Evolutionary conservation across 2,329 filamentous ascomycete genomes (phyloP), one percentile per base, ranked within the genome.

Genomic region (Fusarium sp.): DNA sequence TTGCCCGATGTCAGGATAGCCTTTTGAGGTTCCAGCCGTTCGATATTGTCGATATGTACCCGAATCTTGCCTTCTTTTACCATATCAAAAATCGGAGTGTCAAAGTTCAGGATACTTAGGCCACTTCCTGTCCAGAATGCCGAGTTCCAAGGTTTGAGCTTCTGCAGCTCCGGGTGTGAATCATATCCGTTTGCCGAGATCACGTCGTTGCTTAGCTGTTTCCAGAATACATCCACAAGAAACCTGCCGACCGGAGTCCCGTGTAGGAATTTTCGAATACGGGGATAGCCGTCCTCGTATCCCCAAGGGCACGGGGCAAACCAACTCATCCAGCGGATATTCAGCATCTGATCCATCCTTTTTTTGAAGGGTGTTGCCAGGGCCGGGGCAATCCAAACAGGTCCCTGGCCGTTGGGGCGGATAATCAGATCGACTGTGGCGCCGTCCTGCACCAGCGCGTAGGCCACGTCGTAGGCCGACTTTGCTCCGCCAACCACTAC

Each of bases 261-360:
- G 52, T 90, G 87, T 3, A 90, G 73, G 50, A 88, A 84, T 5
- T 76, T 74, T 3, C 86, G 79, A 0, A 86, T 74, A n/a, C 76
- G 78, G 7, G 84, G 81, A 50, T 80, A 87, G 1, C 87, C 88
- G 65, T 88, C 87, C 10, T 83, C 85, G 3, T 81, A 78, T 2
- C 88, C 89, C 88, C 89, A 93, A 2, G 89, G 84, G 68, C 90
- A 92, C 0, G 91, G 90, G 18, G 84, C 88, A 74, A 93, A 87
- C 86, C 89, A 92, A 0, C 86, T 89, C 67, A 92, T 79, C 65
- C 89, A 85, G 0, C 91, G 86, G 1, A 86, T 73, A 27, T 68
- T 73, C 0, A 77, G 55, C 0, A 92, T 80, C 68, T 89, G 87
- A 73, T 92, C 90, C 0, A 92, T 79, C 78, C 85, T 86, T 47